Evolutionary conservation across 257 asterid genomes (phyloP).

Genomic region (Plantago major): DNA sequence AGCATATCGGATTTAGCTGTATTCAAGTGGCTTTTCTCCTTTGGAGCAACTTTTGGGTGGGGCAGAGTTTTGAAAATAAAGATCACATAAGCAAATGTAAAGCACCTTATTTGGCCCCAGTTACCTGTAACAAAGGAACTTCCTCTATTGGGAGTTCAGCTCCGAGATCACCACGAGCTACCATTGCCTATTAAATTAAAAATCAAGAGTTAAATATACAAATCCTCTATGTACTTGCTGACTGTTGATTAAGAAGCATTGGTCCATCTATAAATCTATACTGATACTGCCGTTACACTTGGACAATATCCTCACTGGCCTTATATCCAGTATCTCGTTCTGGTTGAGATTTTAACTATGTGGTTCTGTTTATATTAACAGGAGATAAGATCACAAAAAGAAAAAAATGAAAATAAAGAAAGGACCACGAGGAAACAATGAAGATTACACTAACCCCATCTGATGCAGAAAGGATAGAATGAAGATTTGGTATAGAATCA

Average conservation of each 20-base stretch:
- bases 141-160: slow-evolving; percentile 99
- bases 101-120: slow-evolving; percentile 7
- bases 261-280: not conserved
- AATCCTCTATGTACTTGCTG: not conserved
- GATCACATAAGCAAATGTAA: slow-evolving; percentile 1
- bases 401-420: no score
- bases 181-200: slow-evolving; percentile 81
- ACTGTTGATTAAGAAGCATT: not conserved
- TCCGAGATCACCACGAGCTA: slow-evolving; percentile 99
- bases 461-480: slow-evolving; percentile 82
- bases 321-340: not conserved
- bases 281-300: not conserved
- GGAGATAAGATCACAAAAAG: not conserved
- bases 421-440: no score
- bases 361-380: not conserved
- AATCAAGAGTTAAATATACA: not conserved
- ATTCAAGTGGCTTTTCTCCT: no score
- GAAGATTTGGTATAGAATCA: slow-evolving; percentile 90
- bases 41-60: no score
- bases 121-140: slow-evolving; percentile 95
- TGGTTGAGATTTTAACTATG: not conserved
- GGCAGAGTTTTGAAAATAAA: no score
- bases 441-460: slow-evolving; percentile 78
- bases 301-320: not conserved
- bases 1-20: no score